Evolutionary conservation across 2,329 filamentous ascomycete genomes (phyloP).

Genomic region (Emmonsiellopsis sp.): DNA sequence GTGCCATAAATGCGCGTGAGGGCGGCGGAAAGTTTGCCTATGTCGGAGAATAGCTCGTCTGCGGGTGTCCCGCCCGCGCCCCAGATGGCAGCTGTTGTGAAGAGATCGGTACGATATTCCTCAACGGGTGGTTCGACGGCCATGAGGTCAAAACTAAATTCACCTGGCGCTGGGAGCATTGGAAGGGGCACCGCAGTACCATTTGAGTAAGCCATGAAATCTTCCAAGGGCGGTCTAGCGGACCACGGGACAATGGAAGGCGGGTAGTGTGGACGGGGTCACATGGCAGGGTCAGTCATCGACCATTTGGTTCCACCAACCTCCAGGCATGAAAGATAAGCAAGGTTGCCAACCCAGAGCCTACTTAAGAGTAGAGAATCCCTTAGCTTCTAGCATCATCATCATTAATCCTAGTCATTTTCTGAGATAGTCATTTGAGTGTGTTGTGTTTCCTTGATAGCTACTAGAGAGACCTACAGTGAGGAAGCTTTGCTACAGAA

Average conservation of each 20-base stretch:
- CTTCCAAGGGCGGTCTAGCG: constrained; percentile 4
- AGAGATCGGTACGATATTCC: constrained; percentile 3
- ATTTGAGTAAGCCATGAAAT: constrained; percentile 8
- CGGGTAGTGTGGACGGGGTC: too few species aligned
- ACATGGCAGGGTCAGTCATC: too few species aligned
- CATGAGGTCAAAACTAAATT: constrained; percentile 6
- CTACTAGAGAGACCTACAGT: too few species aligned
- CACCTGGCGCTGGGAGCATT: constrained; percentile 1
- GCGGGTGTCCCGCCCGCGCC: constrained; percentile 4
- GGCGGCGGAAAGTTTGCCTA: constrained; percentile 1
- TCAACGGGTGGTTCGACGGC: neutral
- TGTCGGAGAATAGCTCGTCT: constrained; percentile 4
- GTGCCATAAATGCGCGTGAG: constrained; percentile 5
- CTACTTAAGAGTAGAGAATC: too few species aligned
- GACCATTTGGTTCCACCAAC: too few species aligned
- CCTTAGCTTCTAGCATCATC: too few species aligned
- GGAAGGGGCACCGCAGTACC: constrained; percentile 1
- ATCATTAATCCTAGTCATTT: too few species aligned
- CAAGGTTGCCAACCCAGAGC: too few species aligned
- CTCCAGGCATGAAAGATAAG: too few species aligned
- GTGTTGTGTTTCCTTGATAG: too few species aligned
- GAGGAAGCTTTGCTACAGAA: too few species aligned
- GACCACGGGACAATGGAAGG: constrained; percentile 7
- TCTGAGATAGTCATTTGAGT: too few species aligned
- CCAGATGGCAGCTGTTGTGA: constrained; percentile 6